Conservation (phyloP, 1,284 basidiomycete species). For the Vanrija sp. region DNA sequence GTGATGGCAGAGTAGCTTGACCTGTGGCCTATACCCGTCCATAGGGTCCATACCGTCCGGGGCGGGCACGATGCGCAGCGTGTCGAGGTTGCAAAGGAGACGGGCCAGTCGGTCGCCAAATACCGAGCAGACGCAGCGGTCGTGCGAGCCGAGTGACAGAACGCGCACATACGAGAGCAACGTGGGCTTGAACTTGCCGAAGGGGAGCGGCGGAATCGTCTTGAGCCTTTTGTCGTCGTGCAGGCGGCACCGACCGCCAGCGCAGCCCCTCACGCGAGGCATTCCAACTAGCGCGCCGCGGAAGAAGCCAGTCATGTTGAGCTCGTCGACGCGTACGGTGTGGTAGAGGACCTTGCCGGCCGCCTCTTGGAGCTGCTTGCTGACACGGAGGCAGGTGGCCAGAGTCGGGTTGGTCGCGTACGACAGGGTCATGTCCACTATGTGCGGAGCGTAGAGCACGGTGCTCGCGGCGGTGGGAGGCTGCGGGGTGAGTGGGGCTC, state of each 20-base stretch:
- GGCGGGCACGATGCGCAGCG: slow-evolving; percentile 1
- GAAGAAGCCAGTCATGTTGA: background rate
- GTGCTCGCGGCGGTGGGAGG: too few relatives aligned
- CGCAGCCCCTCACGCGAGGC: too few relatives aligned
- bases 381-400: background rate
- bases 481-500: too few relatives aligned
- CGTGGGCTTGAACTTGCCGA: background rate
- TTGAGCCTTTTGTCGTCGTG: background rate
- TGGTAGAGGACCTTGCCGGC: background rate
- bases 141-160: background rate
- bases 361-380: background rate
- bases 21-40: too few relatives aligned
- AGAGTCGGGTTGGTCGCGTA: too few relatives aligned
- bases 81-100: background rate
- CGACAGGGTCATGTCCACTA: too few relatives aligned
- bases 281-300: background rate
- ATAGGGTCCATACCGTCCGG: too few relatives aligned
- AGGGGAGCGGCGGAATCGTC: too few relatives aligned
- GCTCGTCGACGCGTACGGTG: background rate
- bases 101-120: background rate
- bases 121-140: background rate
- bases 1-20: too few relatives aligned
- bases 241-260: too few relatives aligned
- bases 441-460: too few relatives aligned
- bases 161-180: slow-evolving; percentile 1